These are phyloP conservation scores for Talaromyces funiculosus DNA, from an alignment of 2,329 filamentous ascomycete species.

Conservation along the genomic window DNA sequence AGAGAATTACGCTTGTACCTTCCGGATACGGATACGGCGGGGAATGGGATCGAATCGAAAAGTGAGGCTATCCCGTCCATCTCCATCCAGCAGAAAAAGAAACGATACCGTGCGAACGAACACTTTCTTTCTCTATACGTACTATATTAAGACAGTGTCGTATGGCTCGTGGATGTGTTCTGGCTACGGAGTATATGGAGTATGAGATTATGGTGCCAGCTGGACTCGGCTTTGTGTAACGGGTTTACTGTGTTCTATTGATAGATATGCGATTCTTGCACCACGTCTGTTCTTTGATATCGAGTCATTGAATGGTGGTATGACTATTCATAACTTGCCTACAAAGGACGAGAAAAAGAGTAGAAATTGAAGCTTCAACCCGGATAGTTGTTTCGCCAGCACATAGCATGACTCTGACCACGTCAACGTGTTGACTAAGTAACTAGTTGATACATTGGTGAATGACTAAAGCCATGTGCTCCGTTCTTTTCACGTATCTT, in stretches of 20 bases:
- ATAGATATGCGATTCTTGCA: background rate
- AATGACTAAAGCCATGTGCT: background rate
- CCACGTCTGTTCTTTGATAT: background rate
- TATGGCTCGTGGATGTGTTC: background rate
- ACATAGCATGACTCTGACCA: background rate
- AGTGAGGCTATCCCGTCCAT: constrained; percentile 5
- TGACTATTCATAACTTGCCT: background rate
- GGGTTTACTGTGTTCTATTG: too few species aligned
- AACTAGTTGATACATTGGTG: background rate
- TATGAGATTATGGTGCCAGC: background rate
- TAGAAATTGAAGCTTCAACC: background rate
- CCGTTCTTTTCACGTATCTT: background rate
- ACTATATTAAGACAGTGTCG: too few species aligned
- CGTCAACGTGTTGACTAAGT: too few species aligned
- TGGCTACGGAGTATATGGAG: background rate
- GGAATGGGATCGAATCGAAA: background rate
- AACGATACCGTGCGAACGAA: background rate
- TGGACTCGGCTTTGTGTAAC: background rate
- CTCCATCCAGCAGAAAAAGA: background rate
- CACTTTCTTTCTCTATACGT: background rate
- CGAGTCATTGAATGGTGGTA: background rate
- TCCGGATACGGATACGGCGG: constrained; percentile 8
- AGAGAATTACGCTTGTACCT: constrained; percentile 9
- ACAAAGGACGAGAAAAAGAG: too few species aligned
- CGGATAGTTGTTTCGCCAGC: background rate